phyloP scores from a whole-genome alignment of 257 asterid genomes.

The Petunia secreta region DNA sequence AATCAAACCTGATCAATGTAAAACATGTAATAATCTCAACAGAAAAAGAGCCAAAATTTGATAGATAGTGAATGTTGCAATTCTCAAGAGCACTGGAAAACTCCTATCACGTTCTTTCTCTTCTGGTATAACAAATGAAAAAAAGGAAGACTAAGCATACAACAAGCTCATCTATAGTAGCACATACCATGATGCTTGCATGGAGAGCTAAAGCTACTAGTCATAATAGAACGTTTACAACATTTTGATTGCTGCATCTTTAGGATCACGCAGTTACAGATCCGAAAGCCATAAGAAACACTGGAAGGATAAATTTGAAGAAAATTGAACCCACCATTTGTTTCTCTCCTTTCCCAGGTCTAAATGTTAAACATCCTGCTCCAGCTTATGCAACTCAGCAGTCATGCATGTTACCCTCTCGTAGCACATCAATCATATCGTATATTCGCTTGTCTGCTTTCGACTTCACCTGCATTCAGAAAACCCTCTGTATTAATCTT shows the following conservation, averaged over 20 bases:
- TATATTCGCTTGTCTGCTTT: slow-evolving; percentile 75
- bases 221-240: not conserved
- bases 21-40: not conserved
- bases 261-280: not conserved
- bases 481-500: not conserved
- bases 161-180: not conserved
- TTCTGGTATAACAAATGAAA: not conserved
- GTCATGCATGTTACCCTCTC: slow-evolving; percentile 88
- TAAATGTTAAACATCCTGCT: not conserved
- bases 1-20: not conserved
- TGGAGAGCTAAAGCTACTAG: not conserved
- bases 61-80: not conserved
- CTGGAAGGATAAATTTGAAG: not conserved
- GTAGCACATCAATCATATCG: slow-evolving; percentile 90
- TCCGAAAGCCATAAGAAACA: slow-evolving; percentile 14
- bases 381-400: not conserved
- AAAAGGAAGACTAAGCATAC: not conserved
- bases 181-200: not conserved
- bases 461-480: slow-evolving; percentile 56
- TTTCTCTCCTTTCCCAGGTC: not conserved
- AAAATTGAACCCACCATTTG: not conserved
- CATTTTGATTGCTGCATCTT: not conserved
- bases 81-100: not conserved
- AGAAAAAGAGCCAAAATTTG: not conserved
- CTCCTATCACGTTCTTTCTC: not conserved